Evolutionary conservation across 169 alveolate species (phyloP), one percentile per base, ranked within the genome.

Genomic region (Cryptosporidium andersoni): DNA sequence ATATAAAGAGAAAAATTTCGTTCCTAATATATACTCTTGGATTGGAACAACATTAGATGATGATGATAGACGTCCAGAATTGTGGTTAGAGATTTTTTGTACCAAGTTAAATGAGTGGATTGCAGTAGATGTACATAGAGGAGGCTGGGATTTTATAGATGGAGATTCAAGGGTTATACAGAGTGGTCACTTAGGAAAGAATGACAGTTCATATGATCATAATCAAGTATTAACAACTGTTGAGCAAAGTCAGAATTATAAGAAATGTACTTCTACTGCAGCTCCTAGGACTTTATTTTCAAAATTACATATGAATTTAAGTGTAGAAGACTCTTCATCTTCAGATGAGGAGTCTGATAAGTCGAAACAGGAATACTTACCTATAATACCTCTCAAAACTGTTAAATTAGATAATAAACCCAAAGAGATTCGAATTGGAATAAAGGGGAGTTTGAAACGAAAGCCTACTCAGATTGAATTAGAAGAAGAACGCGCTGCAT

Each of bases 121-220:
- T 11, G 55, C 85, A n/a, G 49, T 74, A 11, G 85, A 74, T 43
- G 60, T 74, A 40, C 85, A 74, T 40, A 66, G 85, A 25, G 85
- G 85, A 5, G 85, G 85, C 16, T 74, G 85, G 85, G 60, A 74
- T 48, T 74, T 74, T 43, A 74, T 68, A 11, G 65, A 55, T 25
- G 51, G 81, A 16, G 39, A 60, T 11, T 25, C 48, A 2, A 25
- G 25, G 25, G n/a, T 51, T 37, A 36, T 11, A 62, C 51, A 47
- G 42, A 8, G 14, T 40, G 47, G 34, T 5, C 16, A 6, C 14
- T 25, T 25, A 25, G 25, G 25, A 25, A 25, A 0, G 25, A 60
- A 3, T 9, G 2, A 6, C 4, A n/a, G 1, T 49, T 2, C 2
- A 7, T 39, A 42, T 3, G 40, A 12, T 25, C 11, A 25, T 34